Base-by-base conservation (phyloP, 352 stramenopile genomes). In the Phytophthora tentaculata region DNA sequence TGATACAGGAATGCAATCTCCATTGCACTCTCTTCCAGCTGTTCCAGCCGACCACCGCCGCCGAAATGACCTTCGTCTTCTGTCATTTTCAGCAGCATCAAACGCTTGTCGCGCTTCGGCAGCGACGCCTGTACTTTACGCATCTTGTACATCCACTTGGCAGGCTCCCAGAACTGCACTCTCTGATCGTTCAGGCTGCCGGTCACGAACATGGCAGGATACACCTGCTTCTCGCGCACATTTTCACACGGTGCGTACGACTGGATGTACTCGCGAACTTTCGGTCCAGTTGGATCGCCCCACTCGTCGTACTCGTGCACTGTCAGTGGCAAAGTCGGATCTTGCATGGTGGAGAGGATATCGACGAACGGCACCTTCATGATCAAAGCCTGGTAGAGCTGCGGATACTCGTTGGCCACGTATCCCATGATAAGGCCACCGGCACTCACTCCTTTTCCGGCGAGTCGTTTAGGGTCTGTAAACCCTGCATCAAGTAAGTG, bases 241-340 rank as follows among this genome's bases (percentile, higher is more conserved):
- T 96, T 96, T 43, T 89, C 84, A 24, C 78, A 90, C 16, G 89
- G 89, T 8, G 86, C 84, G 59, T 96, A 96, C n/a, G 88, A 92
- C 24, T 77, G 61, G 39, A 96, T 95, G 72, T 94, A 96, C 19
- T 79, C 72, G 26, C 69, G 68, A 13, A 84, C 77, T 5, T 77
- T 62, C 1, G 67, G 61, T 3, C 44, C 60, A 22, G 49, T 76
- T 13, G 86, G 86, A 55, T 97, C 86, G 2, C 92, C 91, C 91
- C 91, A 98, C 70, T 98, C 93, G 50, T 97, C 90, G 58, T 97
- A 97, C 74, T 98, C 93, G 66, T 97, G 88, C 17, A 97, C 73
- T 12, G 93, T 98, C 2, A 98, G 78, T 3, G 91, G 89, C 14
- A 97, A 76, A 17, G 61, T 83, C 14, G 85, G 69, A 56, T 98